Conservation (phyloP, 2,329 filamentous ascomycete species). For the Neoarthrinium moseri region DNA sequence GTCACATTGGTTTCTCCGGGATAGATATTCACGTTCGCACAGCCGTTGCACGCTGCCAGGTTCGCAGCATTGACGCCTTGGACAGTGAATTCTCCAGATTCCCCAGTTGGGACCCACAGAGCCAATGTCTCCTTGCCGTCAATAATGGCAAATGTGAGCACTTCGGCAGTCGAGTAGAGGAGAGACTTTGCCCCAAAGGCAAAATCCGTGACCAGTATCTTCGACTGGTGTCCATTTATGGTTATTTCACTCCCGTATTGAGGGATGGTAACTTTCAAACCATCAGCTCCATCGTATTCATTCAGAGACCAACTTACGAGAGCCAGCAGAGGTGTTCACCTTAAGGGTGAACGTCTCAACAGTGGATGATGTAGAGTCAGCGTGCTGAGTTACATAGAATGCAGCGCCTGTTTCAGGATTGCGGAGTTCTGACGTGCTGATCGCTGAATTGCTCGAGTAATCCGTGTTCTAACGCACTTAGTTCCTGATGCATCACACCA, state of each 20-base stretch:
- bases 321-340: constrained; percentile 54
- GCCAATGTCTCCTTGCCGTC: constrained; percentile 46
- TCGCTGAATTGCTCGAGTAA: constrained; percentile 49
- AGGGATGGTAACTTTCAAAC: constrained; percentile 46
- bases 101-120: constrained; percentile 53
- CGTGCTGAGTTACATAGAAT: constrained; percentile 60
- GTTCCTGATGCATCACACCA: not conserved
- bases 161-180: constrained; percentile 55
- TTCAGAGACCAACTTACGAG: constrained; percentile 18
- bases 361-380: constrained; percentile 48
- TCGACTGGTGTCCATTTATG: constrained; percentile 60
- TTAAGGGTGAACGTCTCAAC: constrained; percentile 52
- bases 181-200: constrained; percentile 48
- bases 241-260: constrained; percentile 45
- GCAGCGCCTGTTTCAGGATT: constrained; percentile 56
- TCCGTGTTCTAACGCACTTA: constrained; percentile 40
- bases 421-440: constrained; percentile 54
- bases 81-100: constrained; percentile 53
- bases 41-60: constrained; percentile 35
- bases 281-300: not conserved
- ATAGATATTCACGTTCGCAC: constrained; percentile 40
- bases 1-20: constrained; percentile 37
- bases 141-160: constrained; percentile 49
- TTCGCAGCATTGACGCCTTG: constrained; percentile 35
- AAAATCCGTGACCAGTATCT: constrained; percentile 62